Evolutionary conservation across 176 grass and related monocot genomes (phyloP), one percentile per base, ranked within the genome.

Genomic region (Tillandsia fasciculata): DNA sequence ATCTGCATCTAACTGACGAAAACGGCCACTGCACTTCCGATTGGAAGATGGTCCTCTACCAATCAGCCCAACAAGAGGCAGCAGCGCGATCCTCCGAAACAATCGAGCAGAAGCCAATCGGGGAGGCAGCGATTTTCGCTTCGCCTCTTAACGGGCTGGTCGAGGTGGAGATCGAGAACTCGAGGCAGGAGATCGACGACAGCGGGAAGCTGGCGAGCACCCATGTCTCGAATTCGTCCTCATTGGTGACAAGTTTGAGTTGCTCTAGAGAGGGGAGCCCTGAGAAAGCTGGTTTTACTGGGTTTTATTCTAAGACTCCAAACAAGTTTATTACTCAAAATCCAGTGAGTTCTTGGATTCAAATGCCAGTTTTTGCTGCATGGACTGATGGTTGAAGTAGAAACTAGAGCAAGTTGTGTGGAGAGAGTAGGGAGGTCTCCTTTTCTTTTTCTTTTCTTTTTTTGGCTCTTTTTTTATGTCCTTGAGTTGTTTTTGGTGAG

Each of bases 201-300:
- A 67, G 70, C 5, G 79, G 79, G 23, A 85, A 79, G 71, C 72
- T 65, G 15, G 67, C 56, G 2, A 65, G 79, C 69, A 65, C 72
- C 67, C 88, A 88, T 76, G 78, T 84, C 48, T 93, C 90, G 0
- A 90, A 86, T 63, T 81, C 84, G 24, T 90, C 94, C 0, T 99
- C 94, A n/a, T 70, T 90, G 71, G 87, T 80, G 65, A 88, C 77
- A 12, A 99, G 86, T 81, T 50, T 92, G 14, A 68, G 82, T 77
- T 82, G 81, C 64, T 99, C 94, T 15, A 87, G 88, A 73, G 88
- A 96, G 71, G 92, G 78, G 50, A 91, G 77, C 26, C 86, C 89
- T 0, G 94, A 99, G 51, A 71, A 72, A 56, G 8, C 75, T 24
- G 67, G 73, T 11, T 63, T 80, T 1, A 71, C 89, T 67, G 78